Base-by-base conservation (phyloP, 2,329 filamentous ascomycete species). In the Colletotrichum navitas region DNA sequence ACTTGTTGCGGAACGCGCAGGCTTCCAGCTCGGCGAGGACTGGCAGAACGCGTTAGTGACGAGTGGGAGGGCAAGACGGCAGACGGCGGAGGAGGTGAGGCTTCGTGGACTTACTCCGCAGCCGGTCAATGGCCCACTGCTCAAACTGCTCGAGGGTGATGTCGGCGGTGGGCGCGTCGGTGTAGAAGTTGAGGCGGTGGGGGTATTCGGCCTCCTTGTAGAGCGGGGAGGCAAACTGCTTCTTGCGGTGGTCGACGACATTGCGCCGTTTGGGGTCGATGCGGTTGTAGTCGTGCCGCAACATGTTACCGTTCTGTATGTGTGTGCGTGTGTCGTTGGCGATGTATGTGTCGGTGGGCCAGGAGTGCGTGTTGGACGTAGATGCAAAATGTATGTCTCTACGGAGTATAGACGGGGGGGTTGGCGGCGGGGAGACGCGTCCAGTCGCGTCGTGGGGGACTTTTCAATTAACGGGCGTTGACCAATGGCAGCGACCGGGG, bases 91-190 rank as follows among this genome's bases (percentile, higher is more conserved):
- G 11, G 36, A 39, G 11, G 36, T 10, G 11, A 4, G 7, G 36
- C 41, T 55, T 55, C 45, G 7, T 29, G 2, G 21, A 64, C 84
- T 66, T 84, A 94, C 94, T 89, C 83, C 94, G 92, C 75, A 99
- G 82, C 68, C 96, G 88, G 78, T 97, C 93, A 78, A 99, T 98
- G 14, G 95, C 96, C 96, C 96, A 99, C 88, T 97, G 94, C 80
- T 99, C 96, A 78, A 99, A 99, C 80, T 99, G 92, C 79, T 99
- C 96, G 52, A 99, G 90, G 0, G 94, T 97, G 76, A 99, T 96
- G 79, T 99, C 96, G 59, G 93, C 93, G 0, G 94, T 98, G 0
- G 96, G 96, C 56, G 96, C 93, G 34, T 92, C 87, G 54, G 90
- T 85, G 84, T 99, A 99, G 82, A 98, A 95, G 85, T 97, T 99